Conservation (phyloP, 2,329 filamentous ascomycete genomes). For the Zymoseptoria crescenta region DNA sequence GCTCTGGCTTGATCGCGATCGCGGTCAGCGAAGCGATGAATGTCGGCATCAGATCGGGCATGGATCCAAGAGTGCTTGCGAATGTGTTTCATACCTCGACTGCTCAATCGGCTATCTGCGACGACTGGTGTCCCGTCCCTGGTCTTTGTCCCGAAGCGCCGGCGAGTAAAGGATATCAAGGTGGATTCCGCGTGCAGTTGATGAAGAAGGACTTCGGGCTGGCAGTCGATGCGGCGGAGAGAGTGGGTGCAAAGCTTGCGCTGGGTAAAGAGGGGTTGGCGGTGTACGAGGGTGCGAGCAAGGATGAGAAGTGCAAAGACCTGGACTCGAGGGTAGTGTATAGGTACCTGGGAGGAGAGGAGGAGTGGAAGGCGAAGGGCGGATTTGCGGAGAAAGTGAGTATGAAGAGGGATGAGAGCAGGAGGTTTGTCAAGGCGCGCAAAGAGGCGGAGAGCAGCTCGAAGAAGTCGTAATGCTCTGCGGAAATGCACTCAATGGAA, state of each 20-base stretch:
- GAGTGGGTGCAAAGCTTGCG: conserved; percentile 44
- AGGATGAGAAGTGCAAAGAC: conserved; percentile 45
- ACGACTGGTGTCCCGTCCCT: conserved; percentile 46
- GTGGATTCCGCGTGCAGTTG: conserved; percentile 52
- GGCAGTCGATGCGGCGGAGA: conserved; percentile 48
- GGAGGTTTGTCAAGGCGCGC: conserved; percentile 16
- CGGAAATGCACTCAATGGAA: neutral
- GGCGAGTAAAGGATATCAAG: conserved; percentile 42
- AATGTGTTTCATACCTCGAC: conserved; percentile 46
- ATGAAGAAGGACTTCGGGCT: conserved; percentile 54
- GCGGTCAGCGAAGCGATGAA: conserved; percentile 52
- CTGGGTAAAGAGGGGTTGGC: conserved; percentile 44
- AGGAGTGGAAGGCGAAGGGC: conserved; percentile 39
- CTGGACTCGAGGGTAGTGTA: conserved; percentile 52
- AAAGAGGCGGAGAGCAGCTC: conserved; percentile 12
- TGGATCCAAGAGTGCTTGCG: conserved; percentile 48
- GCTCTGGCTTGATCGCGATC: conserved; percentile 51
- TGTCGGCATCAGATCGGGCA: conserved; percentile 51
- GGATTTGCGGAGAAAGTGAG: conserved; percentile 20
- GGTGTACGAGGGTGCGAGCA: conserved; percentile 46
- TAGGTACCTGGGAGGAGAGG: conserved; percentile 47
- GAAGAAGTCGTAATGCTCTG: neutral
- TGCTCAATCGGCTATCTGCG: conserved; percentile 46
- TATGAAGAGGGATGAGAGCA: conserved; percentile 26
- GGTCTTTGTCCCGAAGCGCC: conserved; percentile 43